Evolutionary conservation across 2,329 filamentous ascomycete species (phyloP), one percentile per base, ranked within the genome.

Genomic region (Nemania serpens): DNA sequence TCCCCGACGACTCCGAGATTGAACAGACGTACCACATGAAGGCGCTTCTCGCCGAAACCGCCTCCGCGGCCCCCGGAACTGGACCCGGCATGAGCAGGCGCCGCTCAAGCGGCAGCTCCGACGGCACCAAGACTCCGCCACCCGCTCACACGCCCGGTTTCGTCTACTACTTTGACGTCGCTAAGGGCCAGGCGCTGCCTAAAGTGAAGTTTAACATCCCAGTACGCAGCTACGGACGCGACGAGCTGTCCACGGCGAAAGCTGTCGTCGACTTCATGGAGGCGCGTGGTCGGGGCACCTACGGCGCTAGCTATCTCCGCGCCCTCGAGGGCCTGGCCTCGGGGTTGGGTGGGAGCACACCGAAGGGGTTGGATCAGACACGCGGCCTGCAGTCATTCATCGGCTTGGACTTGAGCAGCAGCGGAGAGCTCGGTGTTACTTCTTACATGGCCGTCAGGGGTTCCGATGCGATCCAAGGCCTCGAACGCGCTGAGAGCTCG

Each of bases 141-240:
- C 37, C 42, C 18, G 33, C 51, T 41, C 42, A 45, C 39, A 42
- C 51, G 5, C 51, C 51, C n/a, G 59, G 55, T 17, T 65, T 55
- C 48, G 34, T 37, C 15, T 65, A 65, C 59, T 65, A 50, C 52
- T 60, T 65, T 39, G 56, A 65, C 34, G 53, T 65, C 34, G 55
- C 59, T 20, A 56, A 52, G 5, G 52, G 55, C 51, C 50, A 42
- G 54, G 54, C 36, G 12, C 34, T 58, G 48, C 59, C 59, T 2
- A 55, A 45, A 18, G 45, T 62, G 48, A 62, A 62, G 34, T 50
- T 46, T 18, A 49, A 34, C 50, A 42, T 58, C 18, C 59, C 59
- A 2, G 43, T 54, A 20, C 54, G 55, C 34, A 54, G 53, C 55
- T 55, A 55, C 45, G 25, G 20, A 25, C 13, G 29, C 36, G 41